phyloP scores from a whole-genome alignment of 345 rosid genomes.

The Dipteronia sinensis region DNA sequence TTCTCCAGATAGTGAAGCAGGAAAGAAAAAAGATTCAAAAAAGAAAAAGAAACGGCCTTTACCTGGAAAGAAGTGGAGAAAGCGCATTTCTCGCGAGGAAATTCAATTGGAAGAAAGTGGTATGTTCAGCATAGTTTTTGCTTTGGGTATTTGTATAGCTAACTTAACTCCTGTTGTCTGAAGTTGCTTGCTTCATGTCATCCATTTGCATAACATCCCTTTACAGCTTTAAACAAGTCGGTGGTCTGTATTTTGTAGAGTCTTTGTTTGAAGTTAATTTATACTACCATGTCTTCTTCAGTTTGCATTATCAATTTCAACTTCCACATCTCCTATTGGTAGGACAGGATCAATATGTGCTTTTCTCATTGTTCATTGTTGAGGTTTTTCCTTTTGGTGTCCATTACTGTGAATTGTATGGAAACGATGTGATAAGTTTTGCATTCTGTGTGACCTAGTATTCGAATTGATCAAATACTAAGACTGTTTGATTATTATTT shows the following conservation, averaged over 20 bases:
- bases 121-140: slow-evolving; percentile 35
- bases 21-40: slow-evolving; percentile 41
- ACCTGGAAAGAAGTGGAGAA: slow-evolving; percentile 87
- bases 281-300: not conserved
- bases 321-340: not conserved
- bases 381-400: not conserved
- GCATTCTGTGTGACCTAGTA: not conserved
- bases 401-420: not conserved
- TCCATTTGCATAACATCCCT: not conserved
- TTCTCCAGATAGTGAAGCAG: slow-evolving; percentile 48
- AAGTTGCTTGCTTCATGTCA: slow-evolving; percentile 7
- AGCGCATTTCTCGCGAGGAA: slow-evolving; percentile 63
- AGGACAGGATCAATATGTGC: not conserved
- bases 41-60: slow-evolving; percentile 74
- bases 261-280: not conserved
- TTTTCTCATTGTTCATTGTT: not conserved
- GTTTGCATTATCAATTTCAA: slow-evolving; percentile 3
- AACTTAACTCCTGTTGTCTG: not conserved
- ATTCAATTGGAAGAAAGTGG: slow-evolving; percentile 51
- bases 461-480: not conserved
- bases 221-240: not conserved
- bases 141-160: slow-evolving; percentile 12
- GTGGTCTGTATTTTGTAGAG: not conserved
- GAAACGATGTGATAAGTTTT: not conserved
- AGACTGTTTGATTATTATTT: not conserved